A percentile compares a stretch with the other conserved stretches of the same genome.
These are phyloP conservation scores for Fusarium domesticum DNA, from an alignment of 2,329 filamentous ascomycete genomes.

Conservation along the genomic window DNA sequence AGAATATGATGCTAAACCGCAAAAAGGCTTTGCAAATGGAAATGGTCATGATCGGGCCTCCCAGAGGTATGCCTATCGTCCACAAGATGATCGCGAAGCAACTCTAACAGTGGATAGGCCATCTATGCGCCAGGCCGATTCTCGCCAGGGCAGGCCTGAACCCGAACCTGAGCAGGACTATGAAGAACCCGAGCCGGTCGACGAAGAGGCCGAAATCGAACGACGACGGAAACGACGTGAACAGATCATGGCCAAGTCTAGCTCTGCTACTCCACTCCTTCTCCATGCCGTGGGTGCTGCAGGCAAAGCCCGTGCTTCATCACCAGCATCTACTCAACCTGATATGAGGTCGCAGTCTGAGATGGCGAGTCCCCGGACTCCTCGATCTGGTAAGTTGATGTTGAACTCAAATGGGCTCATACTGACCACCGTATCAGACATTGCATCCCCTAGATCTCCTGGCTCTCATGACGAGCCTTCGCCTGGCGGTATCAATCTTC, in stretches of 20 bases:
- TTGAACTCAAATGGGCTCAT: neutral
- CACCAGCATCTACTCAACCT: constrained; percentile 50
- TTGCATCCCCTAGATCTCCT: constrained; percentile 42
- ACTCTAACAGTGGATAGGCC: constrained; percentile 18
- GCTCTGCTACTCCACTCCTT: constrained; percentile 68
- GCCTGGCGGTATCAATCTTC: constrained; percentile 59
- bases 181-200: constrained; percentile 59
- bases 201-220: constrained; percentile 81
- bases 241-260: constrained; percentile 80
- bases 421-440: constrained; percentile 32
- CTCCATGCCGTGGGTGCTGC: constrained; percentile 69
- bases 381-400: constrained; percentile 44
- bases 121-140: neutral
- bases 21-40: constrained; percentile 45
- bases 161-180: constrained; percentile 38
- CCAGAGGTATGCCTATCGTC: constrained; percentile 15
- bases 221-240: constrained; percentile 80
- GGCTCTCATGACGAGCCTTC: constrained; percentile 52
- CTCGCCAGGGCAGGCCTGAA: constrained; percentile 11
- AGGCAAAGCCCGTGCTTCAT: constrained; percentile 51
- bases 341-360: constrained; percentile 34
- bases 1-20: constrained; percentile 67
- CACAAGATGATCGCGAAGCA: neutral
- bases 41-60: constrained; percentile 14
- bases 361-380: constrained; percentile 45